phyloP scores from a whole-genome alignment of 371 early-diverging fungal species.

The Apophysomyces trapeziformis region DNA sequence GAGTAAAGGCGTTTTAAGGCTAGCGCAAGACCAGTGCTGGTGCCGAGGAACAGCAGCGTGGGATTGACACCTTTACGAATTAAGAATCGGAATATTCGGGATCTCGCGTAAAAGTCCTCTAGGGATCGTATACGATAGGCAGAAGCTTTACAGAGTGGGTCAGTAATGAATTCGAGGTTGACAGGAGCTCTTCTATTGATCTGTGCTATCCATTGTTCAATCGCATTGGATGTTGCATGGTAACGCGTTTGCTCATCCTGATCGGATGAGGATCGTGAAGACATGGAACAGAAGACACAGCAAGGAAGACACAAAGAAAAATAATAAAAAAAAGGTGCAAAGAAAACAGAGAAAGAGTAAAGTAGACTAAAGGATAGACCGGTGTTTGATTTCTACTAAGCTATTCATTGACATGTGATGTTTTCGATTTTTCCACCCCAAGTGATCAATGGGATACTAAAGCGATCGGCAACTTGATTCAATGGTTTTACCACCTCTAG shows the following conservation, averaged over 20 bases:
- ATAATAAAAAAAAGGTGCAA: neutral
- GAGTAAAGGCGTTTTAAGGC: slow-evolving; percentile 33
- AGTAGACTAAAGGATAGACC: neutral
- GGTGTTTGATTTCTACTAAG: neutral
- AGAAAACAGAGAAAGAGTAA: too few species aligned
- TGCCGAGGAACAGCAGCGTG: slow-evolving; percentile 30
- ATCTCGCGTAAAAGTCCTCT: slow-evolving; percentile 38
- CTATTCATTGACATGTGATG: slow-evolving; percentile 2
- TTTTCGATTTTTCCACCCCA: neutral
- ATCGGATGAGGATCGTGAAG: neutral
- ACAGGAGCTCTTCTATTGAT: slow-evolving; percentile 42
- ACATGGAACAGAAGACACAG: neutral
- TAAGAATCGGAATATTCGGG: slow-evolving; percentile 35
- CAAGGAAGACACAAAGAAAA: neutral
- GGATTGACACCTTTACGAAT: slow-evolving; percentile 43
- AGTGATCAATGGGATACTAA: neutral
- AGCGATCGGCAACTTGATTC: neutral
- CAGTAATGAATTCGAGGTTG: slow-evolving; percentile 37
- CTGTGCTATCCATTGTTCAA: slow-evolving; percentile 17
- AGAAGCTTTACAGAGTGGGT: slow-evolving; percentile 26
- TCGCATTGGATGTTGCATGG: slow-evolving; percentile 29
- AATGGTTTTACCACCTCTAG: slow-evolving; percentile 5
- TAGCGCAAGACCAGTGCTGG: slow-evolving; percentile 27
- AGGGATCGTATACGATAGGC: slow-evolving; percentile 30
- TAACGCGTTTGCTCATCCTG: slow-evolving; percentile 4